Evolutionary conservation across 2,329 filamentous ascomycete species (phyloP), one percentile per base, ranked within the genome.

Genomic region (Fusarium sambucinum): DNA sequence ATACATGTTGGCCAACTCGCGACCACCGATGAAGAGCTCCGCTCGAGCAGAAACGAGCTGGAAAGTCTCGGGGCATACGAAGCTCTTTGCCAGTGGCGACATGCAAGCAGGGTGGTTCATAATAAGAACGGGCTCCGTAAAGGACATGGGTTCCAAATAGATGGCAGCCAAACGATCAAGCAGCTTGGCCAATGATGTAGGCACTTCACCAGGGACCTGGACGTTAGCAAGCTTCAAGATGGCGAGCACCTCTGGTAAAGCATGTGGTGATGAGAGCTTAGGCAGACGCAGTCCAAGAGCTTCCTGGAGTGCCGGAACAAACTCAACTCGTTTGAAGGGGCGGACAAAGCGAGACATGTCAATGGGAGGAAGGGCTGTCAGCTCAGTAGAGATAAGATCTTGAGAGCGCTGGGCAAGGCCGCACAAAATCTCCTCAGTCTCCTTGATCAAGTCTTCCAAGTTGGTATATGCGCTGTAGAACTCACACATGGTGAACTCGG

Each of bases 401-500:
- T 82, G 77, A 37, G 87, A 84, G 66, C 85, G 83, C 17, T 78
- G 73, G 12, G 87, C 85, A 17, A 94, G 82, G 19, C 86, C 84
- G 33, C 77, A 81, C 32, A 97, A 79, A 47, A 98, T 80, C 16
- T 85, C 81, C 77, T 96, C 92, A 1, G 95, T 98, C 76, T 89
- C 87, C 21, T 79, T 76, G 75, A 97, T 94, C 51, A 98, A 82
- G 41, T 92, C 87, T 35, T 89, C 82, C 0, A 97, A 85, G 68
- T 90, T 92, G 63, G 91, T 89, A 74, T 94, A 96, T 4, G 94
- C 90, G 64, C 92, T 90, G 80, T 99, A 99, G 80, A 97, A 98
- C 80, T 99, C 96, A 83, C 95, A 98, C 63, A 93, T 98, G 44
- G 92, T 96, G 80, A 98, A 99, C 77, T 99, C 96, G 1, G 96